These are phyloP conservation scores for Fragilariopsis cylindrus DNA, from an alignment of 108 stramenopile species.

Conservation along the genomic window DNA sequence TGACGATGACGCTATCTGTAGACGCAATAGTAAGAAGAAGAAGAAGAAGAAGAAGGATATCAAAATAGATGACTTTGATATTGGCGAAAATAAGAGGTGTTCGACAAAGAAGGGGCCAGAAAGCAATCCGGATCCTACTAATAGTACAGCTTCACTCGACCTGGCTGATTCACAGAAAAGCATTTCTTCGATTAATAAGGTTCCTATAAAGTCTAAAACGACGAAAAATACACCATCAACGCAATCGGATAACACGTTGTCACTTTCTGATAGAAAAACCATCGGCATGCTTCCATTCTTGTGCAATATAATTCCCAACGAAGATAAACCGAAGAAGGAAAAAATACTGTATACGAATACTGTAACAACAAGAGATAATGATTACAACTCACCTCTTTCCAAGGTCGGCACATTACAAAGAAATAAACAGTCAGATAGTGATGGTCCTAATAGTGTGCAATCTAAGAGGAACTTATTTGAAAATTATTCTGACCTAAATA, in stretches of 20 bases:
- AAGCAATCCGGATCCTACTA: not conserved
- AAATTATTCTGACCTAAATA: not conserved
- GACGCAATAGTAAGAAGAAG: too few species aligned
- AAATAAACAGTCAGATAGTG: too few species aligned
- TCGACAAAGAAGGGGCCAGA: not conserved
- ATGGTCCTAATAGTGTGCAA: not conserved
- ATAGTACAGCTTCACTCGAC: not conserved
- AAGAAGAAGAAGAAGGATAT: not conserved
- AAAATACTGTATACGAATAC: too few species aligned
- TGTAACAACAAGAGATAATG: too few species aligned
- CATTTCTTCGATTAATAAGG: not conserved
- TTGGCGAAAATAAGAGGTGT: not conserved
- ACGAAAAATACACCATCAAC: too few species aligned
- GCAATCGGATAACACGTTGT: too few species aligned
- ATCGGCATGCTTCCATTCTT: too few species aligned
- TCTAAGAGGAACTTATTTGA: conserved; percentile 6
- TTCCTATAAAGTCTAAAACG: not conserved
- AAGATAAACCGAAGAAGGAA: too few species aligned
- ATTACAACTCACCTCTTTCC: too few species aligned
- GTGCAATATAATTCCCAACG: too few species aligned
- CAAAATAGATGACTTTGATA: not conserved
- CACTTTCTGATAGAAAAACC: too few species aligned
- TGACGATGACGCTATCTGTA: not conserved
- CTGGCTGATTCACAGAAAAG: not conserved
- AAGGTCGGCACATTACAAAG: not conserved